These are phyloP conservation scores for Penicillium occitanis DNA, from an alignment of 2,329 filamentous ascomycete genomes.

Conservation along the genomic window DNA sequence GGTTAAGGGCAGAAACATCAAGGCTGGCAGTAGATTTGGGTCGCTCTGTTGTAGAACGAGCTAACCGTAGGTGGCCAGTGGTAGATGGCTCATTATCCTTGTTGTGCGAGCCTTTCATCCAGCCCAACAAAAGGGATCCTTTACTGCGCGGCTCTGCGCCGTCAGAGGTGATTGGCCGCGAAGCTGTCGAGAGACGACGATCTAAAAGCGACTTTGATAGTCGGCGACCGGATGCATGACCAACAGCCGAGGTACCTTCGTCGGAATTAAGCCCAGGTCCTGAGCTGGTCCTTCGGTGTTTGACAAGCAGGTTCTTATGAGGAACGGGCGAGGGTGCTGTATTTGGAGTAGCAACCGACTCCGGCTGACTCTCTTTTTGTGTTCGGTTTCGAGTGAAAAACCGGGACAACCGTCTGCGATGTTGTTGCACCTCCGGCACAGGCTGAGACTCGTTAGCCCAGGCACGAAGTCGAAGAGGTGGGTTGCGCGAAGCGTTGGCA, in stretches of 20 bases:
- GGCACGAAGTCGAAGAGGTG: slow-evolving; percentile 31
- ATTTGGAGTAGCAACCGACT: neutral
- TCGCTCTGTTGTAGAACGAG: slow-evolving; percentile 17
- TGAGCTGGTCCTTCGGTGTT: slow-evolving; percentile 18
- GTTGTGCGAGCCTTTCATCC: slow-evolving; percentile 37
- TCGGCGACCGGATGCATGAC: slow-evolving; percentile 10
- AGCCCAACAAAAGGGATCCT: slow-evolving; percentile 41
- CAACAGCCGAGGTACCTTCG: slow-evolving; percentile 1
- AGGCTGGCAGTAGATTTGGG: slow-evolving; percentile 17
- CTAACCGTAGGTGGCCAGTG: neutral
- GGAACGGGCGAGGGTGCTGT: slow-evolving; percentile 10
- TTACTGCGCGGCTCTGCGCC: slow-evolving; percentile 38
- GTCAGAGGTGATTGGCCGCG: slow-evolving; percentile 31
- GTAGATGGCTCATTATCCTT: slow-evolving; percentile 16
- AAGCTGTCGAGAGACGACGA: slow-evolving; percentile 24
- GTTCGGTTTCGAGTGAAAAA: slow-evolving; percentile 36
- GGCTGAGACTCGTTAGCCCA: slow-evolving; percentile 26
- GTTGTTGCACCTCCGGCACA: slow-evolving; percentile 25
- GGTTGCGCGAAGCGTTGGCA: slow-evolving; percentile 29
- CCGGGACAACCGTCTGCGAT: slow-evolving; percentile 36
- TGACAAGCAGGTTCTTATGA: slow-evolving; percentile 10
- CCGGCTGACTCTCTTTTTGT: neutral
- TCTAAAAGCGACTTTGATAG: slow-evolving; percentile 34
- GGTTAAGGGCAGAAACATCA: slow-evolving; percentile 8
- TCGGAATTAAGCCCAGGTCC: slow-evolving; percentile 15